Conservation (phyloP, 2,329 filamentous ascomycete species). For the Ilyonectria robusta region DNA sequence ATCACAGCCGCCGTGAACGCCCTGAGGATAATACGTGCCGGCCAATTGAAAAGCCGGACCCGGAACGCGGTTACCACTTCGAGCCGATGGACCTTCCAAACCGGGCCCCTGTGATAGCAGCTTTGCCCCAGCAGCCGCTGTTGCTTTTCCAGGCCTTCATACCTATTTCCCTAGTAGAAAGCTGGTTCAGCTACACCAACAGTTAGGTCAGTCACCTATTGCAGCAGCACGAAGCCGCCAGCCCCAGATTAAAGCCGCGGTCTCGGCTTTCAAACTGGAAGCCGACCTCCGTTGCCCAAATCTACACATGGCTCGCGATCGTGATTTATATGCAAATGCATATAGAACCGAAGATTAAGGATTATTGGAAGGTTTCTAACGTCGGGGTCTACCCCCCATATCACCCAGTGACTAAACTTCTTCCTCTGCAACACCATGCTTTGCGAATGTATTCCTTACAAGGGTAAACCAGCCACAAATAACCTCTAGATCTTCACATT, state of each 20-base stretch:
- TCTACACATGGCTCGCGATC: slow-evolving; percentile 26
- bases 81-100: neutral
- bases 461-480: slow-evolving; percentile 42
- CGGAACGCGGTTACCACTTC: slow-evolving; percentile 5
- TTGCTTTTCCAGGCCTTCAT: slow-evolving; percentile 21
- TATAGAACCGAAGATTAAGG: slow-evolving; percentile 21
- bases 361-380: slow-evolving; percentile 24
- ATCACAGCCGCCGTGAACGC: too few relatives aligned
- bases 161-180: slow-evolving; percentile 18
- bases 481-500: slow-evolving; percentile 43
- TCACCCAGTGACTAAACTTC: slow-evolving; percentile 10
- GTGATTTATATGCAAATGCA: slow-evolving; percentile 29
- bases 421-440: slow-evolving; percentile 32
- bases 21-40: neutral
- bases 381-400: neutral
- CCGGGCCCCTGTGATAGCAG: neutral
- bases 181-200: slow-evolving; percentile 20
- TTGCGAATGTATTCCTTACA: slow-evolving; percentile 13
- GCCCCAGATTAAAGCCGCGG: neutral
- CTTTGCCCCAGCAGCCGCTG: neutral
- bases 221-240: neutral
- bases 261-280: slow-evolving; percentile 15
- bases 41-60: neutral
- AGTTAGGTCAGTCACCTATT: slow-evolving; percentile 3
- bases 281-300: slow-evolving; percentile 18